Evolutionary conservation across 2,329 filamentous ascomycete species (phyloP).

Genomic region (Ophiognomonia clavigignenti-juglandacearum): DNA sequence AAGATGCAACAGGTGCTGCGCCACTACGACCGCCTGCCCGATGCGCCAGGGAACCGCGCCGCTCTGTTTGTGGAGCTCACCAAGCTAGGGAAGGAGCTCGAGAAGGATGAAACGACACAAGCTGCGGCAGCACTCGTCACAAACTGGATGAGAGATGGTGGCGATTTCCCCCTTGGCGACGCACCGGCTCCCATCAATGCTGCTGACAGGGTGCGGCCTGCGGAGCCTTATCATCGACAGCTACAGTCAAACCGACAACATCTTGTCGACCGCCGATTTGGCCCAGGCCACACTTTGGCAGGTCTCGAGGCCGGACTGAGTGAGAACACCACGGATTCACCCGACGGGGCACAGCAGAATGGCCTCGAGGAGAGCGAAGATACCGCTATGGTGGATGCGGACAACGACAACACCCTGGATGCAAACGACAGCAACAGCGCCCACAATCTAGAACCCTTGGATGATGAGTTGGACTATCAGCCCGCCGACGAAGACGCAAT

Average conservation of each 20-base stretch:
- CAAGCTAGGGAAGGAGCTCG: constrained; percentile 9
- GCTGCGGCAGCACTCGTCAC: constrained; percentile 5
- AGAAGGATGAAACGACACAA: background rate
- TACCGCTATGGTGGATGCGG: too few species aligned
- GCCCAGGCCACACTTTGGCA: background rate
- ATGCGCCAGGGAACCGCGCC: constrained; percentile 6
- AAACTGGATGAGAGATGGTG: constrained; percentile 11
- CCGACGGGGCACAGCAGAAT: background rate
- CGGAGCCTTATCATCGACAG: background rate
- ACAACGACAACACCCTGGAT: background rate
- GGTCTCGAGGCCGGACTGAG: background rate
- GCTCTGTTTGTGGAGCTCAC: constrained; percentile 13
- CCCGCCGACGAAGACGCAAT: too few species aligned
- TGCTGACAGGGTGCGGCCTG: background rate
- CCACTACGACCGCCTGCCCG: constrained; percentile 9
- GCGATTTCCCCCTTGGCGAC: constrained; percentile 1
- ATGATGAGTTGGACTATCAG: too few species aligned
- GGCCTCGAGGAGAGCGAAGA: too few species aligned
- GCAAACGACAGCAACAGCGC: too few species aligned
- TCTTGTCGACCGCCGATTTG: background rate
- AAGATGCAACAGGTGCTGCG: constrained; percentile 15
- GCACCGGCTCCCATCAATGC: background rate
- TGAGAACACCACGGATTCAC: background rate
- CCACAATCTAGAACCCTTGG: too few species aligned
- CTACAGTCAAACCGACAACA: background rate